A percentile compares a stretch with the other conserved stretches of the same genome.
These are phyloP conservation scores for Podosphaera xanthii DNA, from an alignment of 2,329 filamentous ascomycete species.

Conservation along the genomic window DNA sequence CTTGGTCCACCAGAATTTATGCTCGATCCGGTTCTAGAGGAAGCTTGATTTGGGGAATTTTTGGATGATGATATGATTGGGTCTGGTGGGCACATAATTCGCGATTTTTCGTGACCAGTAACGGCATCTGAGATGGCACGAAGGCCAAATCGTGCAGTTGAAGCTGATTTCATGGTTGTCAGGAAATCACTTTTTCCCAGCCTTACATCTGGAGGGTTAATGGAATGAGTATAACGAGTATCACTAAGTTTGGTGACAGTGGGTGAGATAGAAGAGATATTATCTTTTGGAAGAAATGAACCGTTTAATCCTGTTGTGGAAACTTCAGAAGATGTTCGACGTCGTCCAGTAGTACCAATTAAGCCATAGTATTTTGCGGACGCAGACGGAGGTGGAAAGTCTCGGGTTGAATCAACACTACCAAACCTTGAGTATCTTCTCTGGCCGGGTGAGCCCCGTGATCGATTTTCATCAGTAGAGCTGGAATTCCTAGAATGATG, in stretches of 20 bases:
- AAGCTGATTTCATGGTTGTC: slow-evolving; percentile 18
- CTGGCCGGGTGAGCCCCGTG: slow-evolving; percentile 39
- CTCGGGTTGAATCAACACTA: slow-evolving; percentile 53
- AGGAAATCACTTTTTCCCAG: slow-evolving; percentile 28
- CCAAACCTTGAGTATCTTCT: slow-evolving; percentile 57
- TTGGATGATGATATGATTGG: slow-evolving; percentile 23
- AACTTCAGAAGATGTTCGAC: slow-evolving; percentile 21
- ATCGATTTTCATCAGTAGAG: slow-evolving; percentile 50
- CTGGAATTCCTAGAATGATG: slow-evolving; percentile 50
- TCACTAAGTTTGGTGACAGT: slow-evolving; percentile 37
- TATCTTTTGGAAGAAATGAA: slow-evolving; percentile 33
- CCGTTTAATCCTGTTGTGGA: slow-evolving; percentile 38
- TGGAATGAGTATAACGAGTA: slow-evolving; percentile 5
- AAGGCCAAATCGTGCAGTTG: slow-evolving; percentile 42
- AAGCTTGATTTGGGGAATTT: slow-evolving; percentile 34
- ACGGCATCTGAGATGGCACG: slow-evolving; percentile 67
- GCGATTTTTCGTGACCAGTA: slow-evolving; percentile 28
- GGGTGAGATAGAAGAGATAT: slow-evolving; percentile 24
- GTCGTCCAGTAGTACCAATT: slow-evolving; percentile 12
- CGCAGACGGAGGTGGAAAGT: slow-evolving; percentile 35
- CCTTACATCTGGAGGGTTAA: slow-evolving; percentile 23
- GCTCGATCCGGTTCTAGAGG: slow-evolving; percentile 55
- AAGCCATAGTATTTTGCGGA: slow-evolving; percentile 47
- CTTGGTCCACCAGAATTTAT: slow-evolving; percentile 44
- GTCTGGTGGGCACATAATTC: slow-evolving; percentile 22